Base-by-base conservation (phyloP, 139 green algal species). In the Edaphochlamys debaryana region DNA sequence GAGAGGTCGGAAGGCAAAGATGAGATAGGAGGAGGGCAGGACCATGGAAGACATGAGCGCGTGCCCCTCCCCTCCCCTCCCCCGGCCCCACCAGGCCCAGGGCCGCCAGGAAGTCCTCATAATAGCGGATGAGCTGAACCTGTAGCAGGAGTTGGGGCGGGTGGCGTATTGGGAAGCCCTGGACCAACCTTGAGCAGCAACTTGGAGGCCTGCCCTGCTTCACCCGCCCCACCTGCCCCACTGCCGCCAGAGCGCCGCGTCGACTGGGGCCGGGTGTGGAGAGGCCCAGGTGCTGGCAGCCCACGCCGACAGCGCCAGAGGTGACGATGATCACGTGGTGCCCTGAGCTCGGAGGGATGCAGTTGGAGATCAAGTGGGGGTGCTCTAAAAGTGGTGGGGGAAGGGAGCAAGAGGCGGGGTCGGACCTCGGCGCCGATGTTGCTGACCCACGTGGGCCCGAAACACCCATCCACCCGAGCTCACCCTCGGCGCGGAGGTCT, bases 81-180 rank as follows among this genome's bases (percentile, higher is more conserved):
- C 17, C 7, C 20, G 6, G 17, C 15, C 17, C 20, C 75, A 97
- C 93, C 88, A 98, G 79, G n/a, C 93, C 94, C 5, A 98, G 83
- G 0, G 96, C 92, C 1, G 60, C 52, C 73, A 99, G 92, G 52
- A 98, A 94, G 84, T 99, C 78, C 67, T 98, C 92, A 82, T 98
- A 99, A 86, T 94, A 96, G 30, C 93, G 90, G 94, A 99, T 98
- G 6, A 99, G 92, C 78, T 98, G 92, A n/a, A n/a, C n/a, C n/a
- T n/a, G n/a, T n/a, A n/a, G n/a, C n/a, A n/a, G n/a, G n/a, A n/a
- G n/a, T n/a, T n/a, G n/a, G n/a, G n/a, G n/a, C n/a, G n/a, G n/a
- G n/a, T n/a, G n/a, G n/a, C n/a, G n/a, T n/a, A n/a, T n/a, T n/a
- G n/a, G n/a, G n/a, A n/a, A n/a, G n/a, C n/a, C n/a, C n/a, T n/a